Evolutionary conservation across 179 eudicot species (phyloP).

Genomic region (Pouteria campechiana): DNA sequence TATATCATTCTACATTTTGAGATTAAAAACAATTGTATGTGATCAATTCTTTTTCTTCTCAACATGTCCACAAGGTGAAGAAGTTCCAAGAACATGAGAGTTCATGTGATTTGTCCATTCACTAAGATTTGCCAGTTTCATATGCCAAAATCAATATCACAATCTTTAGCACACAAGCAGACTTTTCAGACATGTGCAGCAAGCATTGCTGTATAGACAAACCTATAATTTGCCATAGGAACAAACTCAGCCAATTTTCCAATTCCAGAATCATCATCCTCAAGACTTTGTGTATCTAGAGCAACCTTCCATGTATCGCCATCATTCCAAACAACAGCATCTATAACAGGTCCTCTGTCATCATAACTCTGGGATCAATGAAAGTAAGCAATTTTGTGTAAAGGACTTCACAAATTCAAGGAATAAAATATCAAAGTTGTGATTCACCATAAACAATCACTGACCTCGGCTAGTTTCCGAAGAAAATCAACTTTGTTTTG

Average conservation of each 20-base stretch:
- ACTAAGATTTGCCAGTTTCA: no score
- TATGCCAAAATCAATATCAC: not conserved
- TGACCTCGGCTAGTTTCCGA: conserved; percentile 78
- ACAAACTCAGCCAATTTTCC: conserved; percentile 84
- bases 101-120: no score
- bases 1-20: no score
- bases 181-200: no score
- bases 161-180: not conserved
- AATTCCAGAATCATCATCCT: conserved; percentile 65
- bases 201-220: no score
- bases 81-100: no score
- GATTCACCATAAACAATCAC: conserved; percentile 8
- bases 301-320: conserved; percentile 96
- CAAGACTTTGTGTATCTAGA: conserved; percentile 87
- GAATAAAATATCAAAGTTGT: not conserved
- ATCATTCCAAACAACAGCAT: conserved; percentile 99
- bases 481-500: conserved; percentile 76
- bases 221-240: conserved; percentile 92
- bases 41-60: no score
- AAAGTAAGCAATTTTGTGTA: conserved; percentile 3
- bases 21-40: no score
- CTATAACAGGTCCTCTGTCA: conserved; percentile 95
- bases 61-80: no score
- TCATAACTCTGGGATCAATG: conserved; percentile 52
- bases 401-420: not conserved